Base-by-base conservation (phyloP, 2,329 filamentous ascomycete species). In the Trichoderma koningiopsis region DNA sequence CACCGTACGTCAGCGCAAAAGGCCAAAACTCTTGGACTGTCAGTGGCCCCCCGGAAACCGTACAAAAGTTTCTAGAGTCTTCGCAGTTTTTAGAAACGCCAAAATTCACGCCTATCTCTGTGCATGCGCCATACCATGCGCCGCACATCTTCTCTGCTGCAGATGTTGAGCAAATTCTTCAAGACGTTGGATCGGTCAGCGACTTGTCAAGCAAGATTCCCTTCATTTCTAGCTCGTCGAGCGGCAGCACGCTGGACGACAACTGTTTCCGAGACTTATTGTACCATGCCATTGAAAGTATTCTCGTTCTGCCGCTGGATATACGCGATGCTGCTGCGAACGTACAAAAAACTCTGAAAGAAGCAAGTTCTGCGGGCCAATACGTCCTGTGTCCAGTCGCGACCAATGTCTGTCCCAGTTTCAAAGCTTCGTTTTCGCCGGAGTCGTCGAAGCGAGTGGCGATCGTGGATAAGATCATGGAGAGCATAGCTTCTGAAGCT, bases 1-100 rank as follows among this genome's bases (percentile, higher is more conserved):
- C 55, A 14, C 68, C 68, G 1, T 70, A 70, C n/a, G 47, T 70
- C 16, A 70, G 68, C 16, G 68, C 68, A 11, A 55, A 43, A 29
- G 65, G 65, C 22, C 65, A 61, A 22, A 43, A 60, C 11, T 59
- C 62, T 33, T 57, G 33, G 63, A 68, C 68, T 10, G 22, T 68
- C 40, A 70, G 68, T 31, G 68, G 63, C 3, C 68, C 57, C 6
- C 65, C 65, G 22, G 43, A 31, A 40, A 61, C 24, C 27, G 65
- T 68, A 27, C 57, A 61, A n/a, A n/a, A 43, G 7, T 68, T 68
- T 13, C 35, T 64, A 1, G n/a, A 56, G 33, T 43, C 61, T 11
- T 53, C 58, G 3, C 65, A 61, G 33, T 33, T 53, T 24, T 33
- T 29, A 16, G 57, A 31, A 11, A 68, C 24, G 4, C 33, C 55